Conservation (phyloP, 116 monocot species). For the Trichopus zeylanicus region DNA sequence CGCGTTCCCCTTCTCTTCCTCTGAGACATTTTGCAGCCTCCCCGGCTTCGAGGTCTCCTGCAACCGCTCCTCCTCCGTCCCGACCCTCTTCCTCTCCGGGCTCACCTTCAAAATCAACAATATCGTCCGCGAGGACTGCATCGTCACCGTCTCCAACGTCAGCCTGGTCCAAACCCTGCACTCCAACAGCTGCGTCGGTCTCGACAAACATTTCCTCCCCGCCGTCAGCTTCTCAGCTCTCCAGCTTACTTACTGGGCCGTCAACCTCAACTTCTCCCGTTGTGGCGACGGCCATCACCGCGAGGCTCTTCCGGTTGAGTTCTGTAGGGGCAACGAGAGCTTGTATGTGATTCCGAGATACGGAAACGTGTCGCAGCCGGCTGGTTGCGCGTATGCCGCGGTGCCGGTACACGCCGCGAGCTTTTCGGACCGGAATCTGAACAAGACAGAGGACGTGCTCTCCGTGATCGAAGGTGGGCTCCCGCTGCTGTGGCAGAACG, state of each 20-base stretch:
- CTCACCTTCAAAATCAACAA: neutral
- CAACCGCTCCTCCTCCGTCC: neutral
- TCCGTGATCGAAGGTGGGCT: neutral
- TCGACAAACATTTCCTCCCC: slow-evolving; percentile 6
- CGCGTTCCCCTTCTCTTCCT: slow-evolving; percentile 6
- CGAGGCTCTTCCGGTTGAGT: neutral
- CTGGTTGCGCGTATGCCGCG: neutral
- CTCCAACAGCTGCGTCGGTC: neutral
- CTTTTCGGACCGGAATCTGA: neutral
- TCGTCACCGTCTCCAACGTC: neutral
- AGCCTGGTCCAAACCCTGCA: neutral
- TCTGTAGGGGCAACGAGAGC: neutral
- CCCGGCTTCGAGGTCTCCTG: slow-evolving; percentile 5
- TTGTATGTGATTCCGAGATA: neutral
- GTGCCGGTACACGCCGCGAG: neutral
- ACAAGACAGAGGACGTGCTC: neutral
- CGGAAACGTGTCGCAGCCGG: neutral
- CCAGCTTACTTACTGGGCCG: neutral
- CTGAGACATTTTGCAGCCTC: slow-evolving; percentile 3
- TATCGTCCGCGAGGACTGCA: neutral
- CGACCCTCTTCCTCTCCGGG: neutral
- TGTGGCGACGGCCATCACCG: neutral
- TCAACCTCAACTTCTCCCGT: slow-evolving; percentile 1
- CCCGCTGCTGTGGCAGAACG: slow-evolving; percentile 1
- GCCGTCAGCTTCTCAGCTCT: neutral